Evolutionary conservation across 2,329 filamentous ascomycete genomes (phyloP).

Genomic region (Epichloe bromicola): DNA sequence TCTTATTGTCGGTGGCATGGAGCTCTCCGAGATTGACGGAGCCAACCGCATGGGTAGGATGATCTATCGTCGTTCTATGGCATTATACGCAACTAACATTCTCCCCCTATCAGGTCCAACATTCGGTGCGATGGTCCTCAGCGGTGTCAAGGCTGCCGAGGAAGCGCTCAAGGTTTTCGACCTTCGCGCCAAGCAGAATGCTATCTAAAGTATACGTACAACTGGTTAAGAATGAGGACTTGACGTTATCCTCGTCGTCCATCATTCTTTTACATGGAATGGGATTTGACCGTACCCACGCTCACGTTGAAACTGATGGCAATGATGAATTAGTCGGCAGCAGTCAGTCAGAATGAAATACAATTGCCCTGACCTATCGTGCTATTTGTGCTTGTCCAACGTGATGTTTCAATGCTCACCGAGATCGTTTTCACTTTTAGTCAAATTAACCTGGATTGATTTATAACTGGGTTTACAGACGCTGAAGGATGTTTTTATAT

Average conservation of each 20-base stretch:
- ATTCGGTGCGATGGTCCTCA: constrained; percentile 80
- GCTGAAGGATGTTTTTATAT: too few relatives aligned
- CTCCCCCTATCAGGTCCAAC: constrained; percentile 41
- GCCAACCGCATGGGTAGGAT: constrained; percentile 71
- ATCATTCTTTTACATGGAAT: not conserved
- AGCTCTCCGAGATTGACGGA: constrained; percentile 79
- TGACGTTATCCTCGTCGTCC: not conserved
- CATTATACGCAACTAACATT: not conserved
- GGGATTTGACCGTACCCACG: not conserved
- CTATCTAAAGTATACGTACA: constrained; percentile 18
- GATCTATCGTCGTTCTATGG: not conserved
- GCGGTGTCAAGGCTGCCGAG: constrained; percentile 82
- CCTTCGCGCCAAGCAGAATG: constrained; percentile 63
- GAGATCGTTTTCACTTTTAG: too few relatives aligned
- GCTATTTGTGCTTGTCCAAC: too few relatives aligned
- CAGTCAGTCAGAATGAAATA: too few relatives aligned
- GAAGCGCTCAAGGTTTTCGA: constrained; percentile 71
- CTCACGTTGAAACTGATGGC: not conserved
- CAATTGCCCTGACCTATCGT: too few relatives aligned
- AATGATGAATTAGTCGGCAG: not conserved
- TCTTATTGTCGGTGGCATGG: constrained; percentile 89
- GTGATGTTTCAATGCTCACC: too few relatives aligned
- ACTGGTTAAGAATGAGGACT: not conserved
- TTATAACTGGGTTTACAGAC: too few relatives aligned
- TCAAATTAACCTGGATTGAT: too few relatives aligned